Evolutionary conservation across 805 yeast species (phyloP).

Genomic region (Saccharomycopsis sp.): DNA sequence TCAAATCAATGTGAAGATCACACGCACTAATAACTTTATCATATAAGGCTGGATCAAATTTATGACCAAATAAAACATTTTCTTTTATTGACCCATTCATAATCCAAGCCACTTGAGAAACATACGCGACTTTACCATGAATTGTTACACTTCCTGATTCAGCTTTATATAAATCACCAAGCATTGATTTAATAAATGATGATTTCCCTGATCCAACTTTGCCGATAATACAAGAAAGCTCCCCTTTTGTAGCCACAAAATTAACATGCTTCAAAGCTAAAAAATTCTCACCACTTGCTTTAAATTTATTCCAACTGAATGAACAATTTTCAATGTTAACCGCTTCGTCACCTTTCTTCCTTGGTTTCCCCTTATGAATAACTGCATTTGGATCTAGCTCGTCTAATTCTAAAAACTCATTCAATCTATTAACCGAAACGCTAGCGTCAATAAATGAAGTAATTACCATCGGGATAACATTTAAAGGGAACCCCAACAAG

Average conservation of each 20-base stretch:
- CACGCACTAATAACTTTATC: constrained; percentile 79
- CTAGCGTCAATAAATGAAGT: constrained; percentile 83
- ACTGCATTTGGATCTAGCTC: constrained; percentile 84
- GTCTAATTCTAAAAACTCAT: constrained; percentile 60
- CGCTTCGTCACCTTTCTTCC: constrained; percentile 57
- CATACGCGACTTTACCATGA: constrained; percentile 81
- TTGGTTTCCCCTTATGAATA: constrained; percentile 38
- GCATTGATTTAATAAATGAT: constrained; percentile 66
- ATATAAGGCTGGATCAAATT: constrained; percentile 75
- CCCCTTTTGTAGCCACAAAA: constrained; percentile 63
- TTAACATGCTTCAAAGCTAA: constrained; percentile 57
- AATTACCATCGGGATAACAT: constrained; percentile 86
- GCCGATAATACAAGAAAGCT: constrained; percentile 80
- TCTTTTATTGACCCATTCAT: constrained; percentile 92
- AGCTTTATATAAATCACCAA: constrained; percentile 76
- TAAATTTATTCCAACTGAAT: constrained; percentile 72
- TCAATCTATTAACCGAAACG: constrained; percentile 71
- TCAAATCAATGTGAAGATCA: constrained; percentile 74
- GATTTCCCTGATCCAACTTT: constrained; percentile 89
- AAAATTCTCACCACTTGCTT: constrained; percentile 44
- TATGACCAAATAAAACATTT: constrained; percentile 85
- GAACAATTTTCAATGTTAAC: constrained; percentile 59
- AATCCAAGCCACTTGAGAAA: constrained; percentile 94
- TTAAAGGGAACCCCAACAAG: constrained; percentile 82
- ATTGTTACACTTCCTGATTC: constrained; percentile 66